Base-by-base conservation (phyloP, 441 rosid species). In the Adansonia madagascariensis region DNA sequence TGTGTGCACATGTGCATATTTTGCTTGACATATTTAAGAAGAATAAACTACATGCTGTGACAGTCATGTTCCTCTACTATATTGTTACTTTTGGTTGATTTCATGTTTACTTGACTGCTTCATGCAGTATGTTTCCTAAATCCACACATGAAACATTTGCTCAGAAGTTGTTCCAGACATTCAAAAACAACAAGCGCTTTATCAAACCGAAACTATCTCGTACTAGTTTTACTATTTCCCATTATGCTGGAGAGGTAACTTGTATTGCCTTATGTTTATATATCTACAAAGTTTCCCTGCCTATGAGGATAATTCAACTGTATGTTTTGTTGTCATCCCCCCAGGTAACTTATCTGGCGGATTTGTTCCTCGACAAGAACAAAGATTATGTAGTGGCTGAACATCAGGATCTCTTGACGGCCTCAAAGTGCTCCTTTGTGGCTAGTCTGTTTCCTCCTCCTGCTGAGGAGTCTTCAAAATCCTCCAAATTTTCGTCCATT, bases 341-440 rank as follows among this genome's bases (percentile, higher is more conserved):
- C 77, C 82, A 91, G 95, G 95, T 91, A 55, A 80, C 76, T 75
- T 91, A 91, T 90, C 89, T 85, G 85, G 90, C 95, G 74, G 86
- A 91, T 85, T 81, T 83, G 83, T 91, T 91, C 80, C 87, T 91
- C 77, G 95, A 91, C 83, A 89, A 91, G 86, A 91, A 91, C 84
- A 91, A 88, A 82, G 95, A 91, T 79, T 91, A 91, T 85, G 90
- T 91, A 8, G 93, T 91, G 77, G 93, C 95, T 35, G 95, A 91
- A 84, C 95, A 91, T 86, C 95, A 91, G 79, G 91, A 82, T 79
- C 84, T 91, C 68, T 84, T 91, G 87, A 80, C 86, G 11, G 91
- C 88, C 46, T 88, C 95, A 47, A 82, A 69, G 41, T 91, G 93
- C 86, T 77, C 88, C 74, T 91, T 91, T 84, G 93, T 88, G 79